Percentiles rank a stretch among this genome's conserved stretches.
Evolutionary conservation across 192 early-diverging fungal species (phyloP).

Genomic region (Geranomyces variabilis): DNA sequence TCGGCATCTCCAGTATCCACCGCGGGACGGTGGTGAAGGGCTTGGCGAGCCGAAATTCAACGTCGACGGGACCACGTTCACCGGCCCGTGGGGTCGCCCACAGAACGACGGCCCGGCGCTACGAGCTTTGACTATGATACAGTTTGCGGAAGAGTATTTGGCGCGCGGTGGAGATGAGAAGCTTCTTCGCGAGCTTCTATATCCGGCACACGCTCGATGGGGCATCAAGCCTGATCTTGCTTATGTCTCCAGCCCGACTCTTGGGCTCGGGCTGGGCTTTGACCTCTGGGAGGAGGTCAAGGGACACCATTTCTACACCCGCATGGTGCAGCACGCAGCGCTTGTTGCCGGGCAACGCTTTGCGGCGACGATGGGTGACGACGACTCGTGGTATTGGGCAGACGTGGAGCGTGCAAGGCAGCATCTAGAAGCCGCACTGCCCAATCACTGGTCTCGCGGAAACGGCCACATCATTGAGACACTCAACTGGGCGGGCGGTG

Average conservation of each 20-base stretch:
- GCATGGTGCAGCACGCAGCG: constrained; percentile 59
- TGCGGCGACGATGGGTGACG: constrained; percentile 45
- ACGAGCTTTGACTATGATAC: constrained; percentile 33
- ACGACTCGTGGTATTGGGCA: constrained; percentile 35
- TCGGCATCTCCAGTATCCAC: constrained; percentile 22
- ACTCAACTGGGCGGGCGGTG: constrained; percentile 45
- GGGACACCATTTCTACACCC: constrained; percentile 73
- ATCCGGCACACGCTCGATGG: constrained; percentile 30
- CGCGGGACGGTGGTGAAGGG: constrained; percentile 25
- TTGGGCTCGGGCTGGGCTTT: constrained; percentile 18
- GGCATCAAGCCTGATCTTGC: neutral
- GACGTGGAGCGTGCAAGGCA: neutral
- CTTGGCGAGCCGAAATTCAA: constrained; percentile 71
- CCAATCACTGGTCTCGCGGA: constrained; percentile 49
- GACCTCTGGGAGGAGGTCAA: constrained; percentile 82
- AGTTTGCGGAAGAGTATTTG: constrained; percentile 27
- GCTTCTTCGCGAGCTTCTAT: constrained; percentile 28
- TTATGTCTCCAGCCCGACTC: neutral
- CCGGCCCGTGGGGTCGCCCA: constrained; percentile 62
- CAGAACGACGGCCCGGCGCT: constrained; percentile 74
- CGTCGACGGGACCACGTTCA: constrained; percentile 59
- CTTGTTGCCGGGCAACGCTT: constrained; percentile 30
- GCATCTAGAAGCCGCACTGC: constrained; percentile 13
- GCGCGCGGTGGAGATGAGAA: neutral
- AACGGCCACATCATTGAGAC: constrained; percentile 32